Conservation (phyloP, 1,284 basidiomycete species). For the Xerocomus cyaneibrunnescens region DNA sequence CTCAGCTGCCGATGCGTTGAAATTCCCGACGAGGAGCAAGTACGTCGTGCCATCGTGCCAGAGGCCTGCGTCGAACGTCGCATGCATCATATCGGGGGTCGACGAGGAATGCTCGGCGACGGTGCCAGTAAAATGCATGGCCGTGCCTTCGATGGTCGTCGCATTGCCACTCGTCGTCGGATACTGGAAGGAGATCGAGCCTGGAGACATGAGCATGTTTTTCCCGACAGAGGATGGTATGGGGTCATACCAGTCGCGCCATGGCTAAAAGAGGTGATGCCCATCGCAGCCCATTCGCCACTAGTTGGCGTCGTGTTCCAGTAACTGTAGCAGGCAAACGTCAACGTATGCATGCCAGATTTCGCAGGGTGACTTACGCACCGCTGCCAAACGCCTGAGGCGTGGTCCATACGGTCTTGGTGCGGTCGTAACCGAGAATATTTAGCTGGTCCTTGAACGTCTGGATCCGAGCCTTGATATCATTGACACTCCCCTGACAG, state of each 20-base stretch:
- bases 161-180: slow-evolving; percentile 24
- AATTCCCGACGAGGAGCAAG: slow-evolving; percentile 24
- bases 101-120: slow-evolving; percentile 20
- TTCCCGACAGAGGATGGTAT: too few relatives aligned
- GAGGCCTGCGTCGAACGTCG: slow-evolving; percentile 19
- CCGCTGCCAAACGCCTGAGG: slow-evolving; percentile 32
- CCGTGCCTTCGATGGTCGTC: slow-evolving; percentile 27
- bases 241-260: slow-evolving; percentile 26
- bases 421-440: slow-evolving; percentile 29
- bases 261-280: slow-evolving; percentile 27
- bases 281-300: slow-evolving; percentile 27
- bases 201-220: slow-evolving; percentile 13
- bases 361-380: too few relatives aligned
- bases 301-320: slow-evolving; percentile 32
- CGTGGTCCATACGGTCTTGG: slow-evolving; percentile 31
- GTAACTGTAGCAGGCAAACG: slow-evolving; percentile 18
- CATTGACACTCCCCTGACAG: slow-evolving; percentile 27
- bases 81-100: slow-evolving; percentile 5
- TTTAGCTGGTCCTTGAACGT: slow-evolving; percentile 30
- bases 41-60: slow-evolving; percentile 27
- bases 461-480: slow-evolving; percentile 29
- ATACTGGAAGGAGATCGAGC: slow-evolving; percentile 32
- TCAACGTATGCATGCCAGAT: background rate
- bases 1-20: background rate
- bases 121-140: slow-evolving; percentile 3